phyloP scores from a whole-genome alignment of 2,329 filamentous ascomycete genomes.

The Pestalotiopsis sp. region DNA sequence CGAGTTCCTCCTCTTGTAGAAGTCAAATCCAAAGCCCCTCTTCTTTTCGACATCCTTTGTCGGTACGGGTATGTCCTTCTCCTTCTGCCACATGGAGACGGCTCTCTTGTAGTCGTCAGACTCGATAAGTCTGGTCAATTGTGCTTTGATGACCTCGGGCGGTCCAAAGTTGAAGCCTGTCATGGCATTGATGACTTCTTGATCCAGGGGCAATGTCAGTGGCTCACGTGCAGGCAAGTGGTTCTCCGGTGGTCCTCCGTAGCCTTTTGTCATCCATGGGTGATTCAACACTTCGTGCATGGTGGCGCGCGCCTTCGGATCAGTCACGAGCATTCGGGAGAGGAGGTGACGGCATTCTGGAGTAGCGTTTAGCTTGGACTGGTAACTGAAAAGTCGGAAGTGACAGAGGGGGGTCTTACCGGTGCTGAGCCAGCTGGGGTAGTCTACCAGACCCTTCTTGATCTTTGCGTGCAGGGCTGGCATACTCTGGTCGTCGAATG shows the following conservation, averaged over 20 bases:
- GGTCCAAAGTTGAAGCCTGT: constrained; percentile 97
- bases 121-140: constrained; percentile 83
- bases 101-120: constrained; percentile 93
- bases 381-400: background rate
- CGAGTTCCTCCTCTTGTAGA: constrained; percentile 93
- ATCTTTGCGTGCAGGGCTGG: constrained; percentile 97
- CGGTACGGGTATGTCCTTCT: constrained; percentile 58
- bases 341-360: constrained; percentile 92
- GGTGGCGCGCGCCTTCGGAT: constrained; percentile 81
- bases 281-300: constrained; percentile 92
- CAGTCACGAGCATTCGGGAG: constrained; percentile 92
- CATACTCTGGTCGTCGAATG: constrained; percentile 99
- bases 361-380: constrained; percentile 32
- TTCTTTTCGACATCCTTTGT: constrained; percentile 75
- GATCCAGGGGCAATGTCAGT: constrained; percentile 79
- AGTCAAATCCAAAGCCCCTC: constrained; percentile 87
- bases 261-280: constrained; percentile 95
- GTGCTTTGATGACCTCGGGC: constrained; percentile 76
- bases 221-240: constrained; percentile 82
- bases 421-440: constrained; percentile 86
- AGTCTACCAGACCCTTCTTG: constrained; percentile 94
- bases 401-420: constrained; percentile 56
- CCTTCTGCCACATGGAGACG: constrained; percentile 68
- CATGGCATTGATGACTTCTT: constrained; percentile 86
- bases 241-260: constrained; percentile 83